These are phyloP conservation scores for Brassica juncea DNA, from an alignment of 345 rosid species.

Conservation along the genomic window DNA sequence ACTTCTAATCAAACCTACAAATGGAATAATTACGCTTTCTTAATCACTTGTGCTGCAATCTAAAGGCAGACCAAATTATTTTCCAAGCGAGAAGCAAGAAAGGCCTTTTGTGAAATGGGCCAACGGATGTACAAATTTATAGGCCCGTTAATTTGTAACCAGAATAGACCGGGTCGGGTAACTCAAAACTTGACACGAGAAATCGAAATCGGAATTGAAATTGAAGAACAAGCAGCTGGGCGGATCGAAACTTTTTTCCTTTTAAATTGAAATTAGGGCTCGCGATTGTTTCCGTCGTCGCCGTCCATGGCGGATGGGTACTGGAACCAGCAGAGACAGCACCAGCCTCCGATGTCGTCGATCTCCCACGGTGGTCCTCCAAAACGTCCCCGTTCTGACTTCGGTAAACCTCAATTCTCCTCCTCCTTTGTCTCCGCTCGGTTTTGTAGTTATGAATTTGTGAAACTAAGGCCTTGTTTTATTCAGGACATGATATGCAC, in stretches of 20 bases:
- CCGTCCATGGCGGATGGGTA: constrained; percentile 60
- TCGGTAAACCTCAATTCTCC: constrained; percentile 39
- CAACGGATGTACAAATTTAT: background rate
- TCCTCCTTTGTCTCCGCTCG: background rate
- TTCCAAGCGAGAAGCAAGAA: background rate
- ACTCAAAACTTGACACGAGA: background rate
- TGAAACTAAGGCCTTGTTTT: background rate
- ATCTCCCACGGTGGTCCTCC: constrained; percentile 47
- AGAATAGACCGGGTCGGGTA: background rate
- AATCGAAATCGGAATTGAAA: background rate
- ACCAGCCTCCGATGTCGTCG: constrained; percentile 45
- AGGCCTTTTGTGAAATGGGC: background rate
- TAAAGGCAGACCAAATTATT: background rate
- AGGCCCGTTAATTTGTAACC: constrained; percentile 14
- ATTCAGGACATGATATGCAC: constrained; percentile 51
- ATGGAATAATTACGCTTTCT: background rate
- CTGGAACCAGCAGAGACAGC: constrained; percentile 58
- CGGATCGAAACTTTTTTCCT: background rate
- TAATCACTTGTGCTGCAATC: background rate
- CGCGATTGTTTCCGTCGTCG: constrained; percentile 8
- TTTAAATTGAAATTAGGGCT: constrained; percentile 5
- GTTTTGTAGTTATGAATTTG: background rate
- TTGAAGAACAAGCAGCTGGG: background rate
- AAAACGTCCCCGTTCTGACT: constrained; percentile 65
- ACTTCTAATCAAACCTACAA: background rate